Percentiles rank a stretch among this genome's conserved stretches.
phyloP scores from a whole-genome alignment of 495 filamentous ascomycete genomes.

The Annulohypoxylon stygium region DNA sequence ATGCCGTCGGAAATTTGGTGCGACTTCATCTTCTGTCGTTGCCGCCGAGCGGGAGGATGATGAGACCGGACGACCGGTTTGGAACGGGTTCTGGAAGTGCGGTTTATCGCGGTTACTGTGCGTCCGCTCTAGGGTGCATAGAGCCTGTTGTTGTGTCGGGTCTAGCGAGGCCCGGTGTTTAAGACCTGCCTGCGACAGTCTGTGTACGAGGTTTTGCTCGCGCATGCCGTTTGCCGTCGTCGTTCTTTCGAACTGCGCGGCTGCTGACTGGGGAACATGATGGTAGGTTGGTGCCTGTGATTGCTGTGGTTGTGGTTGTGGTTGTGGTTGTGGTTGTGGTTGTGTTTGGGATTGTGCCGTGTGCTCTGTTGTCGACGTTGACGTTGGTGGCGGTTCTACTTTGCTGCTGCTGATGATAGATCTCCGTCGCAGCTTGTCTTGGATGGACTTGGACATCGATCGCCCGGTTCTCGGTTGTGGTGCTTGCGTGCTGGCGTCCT shows the following conservation, averaged over 20 bases:
- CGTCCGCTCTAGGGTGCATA: constrained; percentile 38
- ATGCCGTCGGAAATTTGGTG: constrained; percentile 8
- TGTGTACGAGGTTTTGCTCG: constrained; percentile 52
- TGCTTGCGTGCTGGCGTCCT: constrained; percentile 16
- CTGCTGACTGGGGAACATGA: constrained; percentile 62
- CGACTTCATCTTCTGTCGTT: neutral
- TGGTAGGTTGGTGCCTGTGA: constrained; percentile 25
- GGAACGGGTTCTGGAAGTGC: constrained; percentile 44
- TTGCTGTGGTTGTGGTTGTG: neutral
- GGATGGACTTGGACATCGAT: constrained; percentile 40
- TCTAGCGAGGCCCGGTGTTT: constrained; percentile 39
- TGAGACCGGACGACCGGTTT: constrained; percentile 11
- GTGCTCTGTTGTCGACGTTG: neutral
- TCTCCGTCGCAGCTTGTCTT: constrained; percentile 41
- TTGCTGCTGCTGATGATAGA: constrained; percentile 15
- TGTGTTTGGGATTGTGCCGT: neutral
- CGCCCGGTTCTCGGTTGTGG: constrained; percentile 21
- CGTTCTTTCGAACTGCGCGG: constrained; percentile 63
- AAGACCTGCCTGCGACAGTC: constrained; percentile 56
- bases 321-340: neutral
- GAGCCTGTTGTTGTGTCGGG: constrained; percentile 34
- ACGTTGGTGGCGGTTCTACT: constrained; percentile 11
- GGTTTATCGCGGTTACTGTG: constrained; percentile 32
- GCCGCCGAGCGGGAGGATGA: neutral
- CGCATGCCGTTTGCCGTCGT: constrained; percentile 58